Base-by-base conservation (phyloP, 1,139 yeast species). In the Yamadazyma blattariae region DNA sequence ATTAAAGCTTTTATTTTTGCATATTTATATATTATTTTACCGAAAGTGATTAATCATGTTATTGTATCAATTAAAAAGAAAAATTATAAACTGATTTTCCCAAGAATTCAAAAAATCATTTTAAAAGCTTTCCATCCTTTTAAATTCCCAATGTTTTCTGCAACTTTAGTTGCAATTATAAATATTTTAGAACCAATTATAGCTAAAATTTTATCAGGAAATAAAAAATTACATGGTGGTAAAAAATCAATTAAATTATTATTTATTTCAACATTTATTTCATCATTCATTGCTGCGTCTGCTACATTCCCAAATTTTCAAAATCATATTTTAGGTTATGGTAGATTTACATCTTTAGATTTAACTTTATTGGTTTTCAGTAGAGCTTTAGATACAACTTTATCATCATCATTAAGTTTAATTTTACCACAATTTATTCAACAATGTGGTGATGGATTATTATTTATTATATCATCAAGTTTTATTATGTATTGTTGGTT, bases 401-500 rank as follows among this genome's bases (percentile, higher is more conserved):
- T 62, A 20, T 50, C 64, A 2, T 50, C 65, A 3, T 35, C 49
- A 4, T 46, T 60, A 36, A 44, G 54, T 15, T 38, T 41, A 4
- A 30, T 52, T 7, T 41, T 50, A 8, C 61, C 62, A 3, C 30
- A 24, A 19, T 12, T 37, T 7, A 10, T 44, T 9, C 47, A 39
- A 27, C 39, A 38, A 11, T 39, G 41, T 29, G 69, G 67, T 3
- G 68, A 64, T 41, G 66, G 56, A 0, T 36, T 48, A 2, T 46
- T 63, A 24, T 64, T 64, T 33, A 51, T 58, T 15, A 51, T 41
- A 2, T 54, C 67, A 22, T 51, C 63, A 42, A 38, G 57, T 10
- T 50, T 55, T 15, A 62, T 64, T 29, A 64, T 64, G 70, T 61
- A 48, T 40, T 45, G 61, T 20, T 64, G 70, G 70, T 63, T 64